Base-by-base conservation (phyloP, 2,329 filamentous ascomycete species). In the Aspergillus piperis region DNA sequence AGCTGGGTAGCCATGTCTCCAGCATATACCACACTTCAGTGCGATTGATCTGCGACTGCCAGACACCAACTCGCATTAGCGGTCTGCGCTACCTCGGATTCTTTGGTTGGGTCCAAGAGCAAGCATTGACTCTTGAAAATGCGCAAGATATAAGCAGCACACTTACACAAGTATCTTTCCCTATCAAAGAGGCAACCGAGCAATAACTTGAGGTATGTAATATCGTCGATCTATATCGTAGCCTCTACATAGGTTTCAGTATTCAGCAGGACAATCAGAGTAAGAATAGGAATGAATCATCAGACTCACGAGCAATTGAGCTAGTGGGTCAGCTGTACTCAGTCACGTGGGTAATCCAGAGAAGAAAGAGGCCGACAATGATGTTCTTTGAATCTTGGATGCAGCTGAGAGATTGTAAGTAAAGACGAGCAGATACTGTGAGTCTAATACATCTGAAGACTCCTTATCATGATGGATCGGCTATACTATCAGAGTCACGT, bases 1-100 rank as follows among this genome's bases (percentile, higher is more conserved):
- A 92, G 82, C 63, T 84, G 82, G 38, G 82, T 78, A 59, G 86
- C 82, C 88, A 90, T 91, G 19, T 42, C 30, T n/a, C 38, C 38
- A 3, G 3, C 8, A 23, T 44, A 44, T 15, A 44, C 10, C 10
- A n/a, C 10, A 21, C 25, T 15, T 27, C 17, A 39, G 32, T 17
- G 50, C 17, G 49, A 39, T 23, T 27, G 30, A 30, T 59, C 52
- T 42, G 51, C 44, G 21, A 48, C 32, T 47, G 38, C 7, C 42
- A 48, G 44, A 13, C 32, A 39, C 44, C 21, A 25, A 17, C 13
- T 17, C 15, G 41, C 48, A 32, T 55, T 13, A 25, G 36, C n/a
- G 3, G 48, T 25, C 39, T 47, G 25, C 15, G 13, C 47, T 30
- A 8, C 47, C 15, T 15, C 4, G 25, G 8, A 19, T 17, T 0